These are phyloP conservation scores for Microthyrium microscopicum DNA, from an alignment of 2,329 filamentous ascomycete species.

Conservation along the genomic window DNA sequence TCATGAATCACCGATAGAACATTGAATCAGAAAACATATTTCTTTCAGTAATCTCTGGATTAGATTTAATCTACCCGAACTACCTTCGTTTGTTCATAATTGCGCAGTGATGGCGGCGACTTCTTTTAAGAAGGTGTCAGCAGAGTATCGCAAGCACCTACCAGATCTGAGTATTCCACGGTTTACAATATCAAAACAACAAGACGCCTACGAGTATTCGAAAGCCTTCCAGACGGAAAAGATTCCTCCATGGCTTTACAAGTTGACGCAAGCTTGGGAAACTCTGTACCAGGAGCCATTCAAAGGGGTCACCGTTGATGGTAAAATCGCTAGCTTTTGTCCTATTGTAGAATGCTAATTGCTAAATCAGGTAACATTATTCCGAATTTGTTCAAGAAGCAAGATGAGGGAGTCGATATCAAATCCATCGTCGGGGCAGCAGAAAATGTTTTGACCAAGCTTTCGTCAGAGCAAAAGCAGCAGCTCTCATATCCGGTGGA, in stretches of 20 bases:
- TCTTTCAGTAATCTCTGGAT: no score
- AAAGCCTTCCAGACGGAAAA: slow-evolving; percentile 40
- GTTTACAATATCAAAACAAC: slow-evolving; percentile 45
- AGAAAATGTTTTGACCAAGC: slow-evolving; percentile 26
- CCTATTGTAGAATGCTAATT: neutral
- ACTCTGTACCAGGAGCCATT: slow-evolving; percentile 42
- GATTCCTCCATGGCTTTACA: slow-evolving; percentile 46
- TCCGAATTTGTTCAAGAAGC: slow-evolving; percentile 37
- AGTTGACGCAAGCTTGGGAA: slow-evolving; percentile 21
- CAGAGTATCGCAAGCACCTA: slow-evolving; percentile 39
- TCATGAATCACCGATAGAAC: no score
- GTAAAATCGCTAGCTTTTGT: slow-evolving; percentile 18
- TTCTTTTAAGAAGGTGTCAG: neutral
- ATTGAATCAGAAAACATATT: no score
- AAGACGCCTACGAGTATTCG: slow-evolving; percentile 47
- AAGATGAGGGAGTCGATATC: slow-evolving; percentile 49
- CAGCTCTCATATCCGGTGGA: slow-evolving; percentile 45
- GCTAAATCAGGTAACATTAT: slow-evolving; percentile 29
- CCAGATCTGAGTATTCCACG: slow-evolving; percentile 44
- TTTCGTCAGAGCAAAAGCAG: slow-evolving; percentile 33
- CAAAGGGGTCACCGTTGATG: slow-evolving; percentile 53
- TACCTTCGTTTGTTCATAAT: no score
- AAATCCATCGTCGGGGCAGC: slow-evolving; percentile 37
- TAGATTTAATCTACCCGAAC: no score
- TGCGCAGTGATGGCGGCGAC: no score